Evolutionary conservation across 345 rosid genomes (phyloP).

Genomic region (Camelina hispida): DNA sequence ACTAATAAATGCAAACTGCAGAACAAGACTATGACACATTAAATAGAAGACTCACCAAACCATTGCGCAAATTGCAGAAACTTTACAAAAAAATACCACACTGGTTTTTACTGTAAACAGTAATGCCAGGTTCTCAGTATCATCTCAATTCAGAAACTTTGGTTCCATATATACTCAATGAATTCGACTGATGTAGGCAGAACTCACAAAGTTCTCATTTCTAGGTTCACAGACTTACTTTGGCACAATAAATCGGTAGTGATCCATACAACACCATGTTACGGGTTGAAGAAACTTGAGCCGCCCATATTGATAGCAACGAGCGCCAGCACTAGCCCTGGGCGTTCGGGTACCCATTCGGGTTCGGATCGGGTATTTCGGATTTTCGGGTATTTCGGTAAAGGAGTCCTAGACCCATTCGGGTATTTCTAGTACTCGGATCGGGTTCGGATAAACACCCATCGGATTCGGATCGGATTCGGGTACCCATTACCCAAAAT

Average conservation of each 20-base stretch:
- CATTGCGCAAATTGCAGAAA: background rate
- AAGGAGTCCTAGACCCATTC: no score
- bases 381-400: no score
- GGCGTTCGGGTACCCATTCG: no score
- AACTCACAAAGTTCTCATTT: slow-evolving; percentile 9
- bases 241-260: slow-evolving; percentile 37
- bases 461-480: no score
- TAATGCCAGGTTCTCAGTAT: slow-evolving; percentile 5
- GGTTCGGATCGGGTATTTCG: no score
- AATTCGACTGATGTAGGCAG: slow-evolving; percentile 8
- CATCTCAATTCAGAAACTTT: slow-evolving; percentile 14
- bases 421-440: no score
- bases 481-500: no score
- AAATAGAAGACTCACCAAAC: slow-evolving; percentile 18
- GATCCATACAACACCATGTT: slow-evolving; percentile 41
- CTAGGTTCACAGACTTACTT: slow-evolving; percentile 47
- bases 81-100: slow-evolving; percentile 9
- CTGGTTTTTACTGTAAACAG: background rate
- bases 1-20: slow-evolving; percentile 5
- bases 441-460: no score
- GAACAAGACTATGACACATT: slow-evolving; percentile 16
- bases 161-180: slow-evolving; percentile 21
- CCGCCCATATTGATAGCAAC: slow-evolving; percentile 74
- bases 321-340: slow-evolving; percentile 48
- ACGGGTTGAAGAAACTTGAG: slow-evolving; percentile 91